Conservation (phyloP, 305 asterid species). For the Fraxinus velutina region DNA sequence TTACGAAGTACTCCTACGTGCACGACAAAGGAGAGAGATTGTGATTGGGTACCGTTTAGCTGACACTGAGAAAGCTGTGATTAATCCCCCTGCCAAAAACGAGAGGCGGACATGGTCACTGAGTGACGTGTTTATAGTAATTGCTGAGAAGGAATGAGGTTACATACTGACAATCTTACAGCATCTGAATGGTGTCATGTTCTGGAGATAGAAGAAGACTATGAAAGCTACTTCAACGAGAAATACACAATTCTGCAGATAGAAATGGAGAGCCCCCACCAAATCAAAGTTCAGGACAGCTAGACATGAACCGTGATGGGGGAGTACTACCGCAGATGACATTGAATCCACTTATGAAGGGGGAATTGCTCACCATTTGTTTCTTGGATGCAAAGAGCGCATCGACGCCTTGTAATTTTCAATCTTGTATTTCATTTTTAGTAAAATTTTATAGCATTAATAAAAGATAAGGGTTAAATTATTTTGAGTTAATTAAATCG, state of each 20-base stretch:
- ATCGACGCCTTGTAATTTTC: background rate
- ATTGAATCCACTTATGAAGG: background rate
- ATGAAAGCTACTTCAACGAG: background rate
- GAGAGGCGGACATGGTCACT: constrained; percentile 67
- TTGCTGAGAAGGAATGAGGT: constrained; percentile 70
- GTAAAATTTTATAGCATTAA: background rate
- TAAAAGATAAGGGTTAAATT: background rate
- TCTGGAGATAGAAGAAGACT: background rate
- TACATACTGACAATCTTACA: background rate
- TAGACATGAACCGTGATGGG: background rate
- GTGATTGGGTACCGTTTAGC: constrained; percentile 76
- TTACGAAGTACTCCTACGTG: constrained; percentile 71
- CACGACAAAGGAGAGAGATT: constrained; percentile 79
- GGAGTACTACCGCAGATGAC: background rate
- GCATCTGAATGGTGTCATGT: background rate
- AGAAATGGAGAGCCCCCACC: background rate
- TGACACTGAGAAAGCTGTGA: constrained; percentile 63
- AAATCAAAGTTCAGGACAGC: background rate
- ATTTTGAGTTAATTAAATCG: background rate
- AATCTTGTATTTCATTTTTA: background rate
- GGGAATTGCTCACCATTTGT: background rate
- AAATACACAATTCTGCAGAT: background rate
- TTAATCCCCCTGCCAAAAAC: constrained; percentile 61
- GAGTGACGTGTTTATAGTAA: constrained; percentile 67
- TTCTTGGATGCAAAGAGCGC: background rate